Evolutionary conservation across 2,329 filamentous ascomycete genomes (phyloP).

Genomic region (Laburnicola sp.): DNA sequence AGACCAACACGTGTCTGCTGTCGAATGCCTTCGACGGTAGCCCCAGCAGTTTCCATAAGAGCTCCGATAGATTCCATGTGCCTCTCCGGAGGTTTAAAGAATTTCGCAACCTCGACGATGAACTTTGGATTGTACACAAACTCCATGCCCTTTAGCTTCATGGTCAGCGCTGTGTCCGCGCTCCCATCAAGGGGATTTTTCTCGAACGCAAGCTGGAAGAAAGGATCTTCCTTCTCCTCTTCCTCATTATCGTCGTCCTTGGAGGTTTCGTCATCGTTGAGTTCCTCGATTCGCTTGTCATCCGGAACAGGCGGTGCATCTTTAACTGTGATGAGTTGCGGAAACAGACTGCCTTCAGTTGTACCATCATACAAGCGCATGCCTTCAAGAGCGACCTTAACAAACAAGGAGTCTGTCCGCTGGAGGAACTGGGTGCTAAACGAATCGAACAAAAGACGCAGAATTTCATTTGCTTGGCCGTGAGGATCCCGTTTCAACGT

Average conservation of each 20-base stretch:
- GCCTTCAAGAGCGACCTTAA: slow-evolving; percentile 87
- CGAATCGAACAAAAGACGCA: slow-evolving; percentile 90
- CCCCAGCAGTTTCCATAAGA: slow-evolving; percentile 91
- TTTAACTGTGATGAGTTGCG: slow-evolving; percentile 95
- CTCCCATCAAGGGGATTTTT: slow-evolving; percentile 92
- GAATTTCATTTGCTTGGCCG: slow-evolving; percentile 74
- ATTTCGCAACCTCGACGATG: slow-evolving; percentile 85
- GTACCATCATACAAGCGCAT: slow-evolving; percentile 95
- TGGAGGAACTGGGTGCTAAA: slow-evolving; percentile 90
- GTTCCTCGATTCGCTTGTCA: slow-evolving; percentile 53
- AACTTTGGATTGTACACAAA: slow-evolving; percentile 98
- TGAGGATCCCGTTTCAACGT: slow-evolving; percentile 86
- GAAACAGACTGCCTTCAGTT: slow-evolving; percentile 85
- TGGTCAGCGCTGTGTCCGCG: slow-evolving; percentile 85
- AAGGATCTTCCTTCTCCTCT: slow-evolving; percentile 66
- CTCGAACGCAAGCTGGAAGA: slow-evolving; percentile 92
- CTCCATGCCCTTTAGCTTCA: slow-evolving; percentile 93
- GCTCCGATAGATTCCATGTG: slow-evolving; percentile 99
- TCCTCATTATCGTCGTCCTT: slow-evolving; percentile 53
- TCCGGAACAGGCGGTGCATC: slow-evolving; percentile 68
- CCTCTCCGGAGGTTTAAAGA: slow-evolving; percentile 93
- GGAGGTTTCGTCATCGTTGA: slow-evolving; percentile 52
- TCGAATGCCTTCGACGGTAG: slow-evolving; percentile 90
- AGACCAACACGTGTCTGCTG: slow-evolving; percentile 95
- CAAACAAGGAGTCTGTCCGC: slow-evolving; percentile 85